Evolutionary conservation across 768 basidiomycete species (phyloP).

Genomic region (Hydnomerulius pinastri): DNA sequence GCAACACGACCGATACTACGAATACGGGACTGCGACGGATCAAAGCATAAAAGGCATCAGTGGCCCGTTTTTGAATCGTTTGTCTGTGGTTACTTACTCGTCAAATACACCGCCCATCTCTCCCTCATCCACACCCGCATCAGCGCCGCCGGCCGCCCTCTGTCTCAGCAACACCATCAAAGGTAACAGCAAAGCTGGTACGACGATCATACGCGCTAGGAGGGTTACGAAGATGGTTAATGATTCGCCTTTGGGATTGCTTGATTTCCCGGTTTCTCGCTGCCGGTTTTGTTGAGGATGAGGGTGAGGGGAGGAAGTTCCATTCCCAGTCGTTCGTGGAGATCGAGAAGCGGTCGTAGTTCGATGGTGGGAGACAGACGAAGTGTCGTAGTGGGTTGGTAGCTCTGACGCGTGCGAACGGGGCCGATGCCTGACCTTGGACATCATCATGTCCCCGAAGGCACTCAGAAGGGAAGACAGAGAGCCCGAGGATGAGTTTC

Average conservation of each 20-base stretch:
- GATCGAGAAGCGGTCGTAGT: neutral
- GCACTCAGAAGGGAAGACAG: conserved; percentile 21
- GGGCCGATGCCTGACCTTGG: conserved; percentile 4
- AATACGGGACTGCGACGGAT: conserved; percentile 69
- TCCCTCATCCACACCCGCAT: conserved; percentile 47
- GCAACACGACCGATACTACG: conserved; percentile 78
- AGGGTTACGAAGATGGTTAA: conserved; percentile 84
- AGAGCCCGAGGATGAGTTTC: conserved; percentile 16
- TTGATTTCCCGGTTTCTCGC: neutral
- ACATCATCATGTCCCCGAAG: conserved; percentile 17
- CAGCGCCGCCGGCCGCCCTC: too few species aligned
- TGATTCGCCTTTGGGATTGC: conserved; percentile 62
- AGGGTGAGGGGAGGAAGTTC: neutral
- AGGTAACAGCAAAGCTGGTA: conserved; percentile 78
- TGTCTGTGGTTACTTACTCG: too few species aligned
- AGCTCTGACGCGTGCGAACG: conserved; percentile 8
- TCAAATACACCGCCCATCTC: conserved; percentile 52
- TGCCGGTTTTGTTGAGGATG: neutral
- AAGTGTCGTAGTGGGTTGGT: neutral
- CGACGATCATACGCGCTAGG: conserved; percentile 83
- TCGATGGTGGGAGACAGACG: neutral
- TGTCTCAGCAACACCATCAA: conserved; percentile 65
- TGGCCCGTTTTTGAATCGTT: too few species aligned
- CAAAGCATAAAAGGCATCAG: conserved; percentile 6
- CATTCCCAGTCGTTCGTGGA: neutral